These are phyloP conservation scores for Paradendryphiella salina DNA, from an alignment of 2,329 filamentous ascomycete species.

Conservation along the genomic window DNA sequence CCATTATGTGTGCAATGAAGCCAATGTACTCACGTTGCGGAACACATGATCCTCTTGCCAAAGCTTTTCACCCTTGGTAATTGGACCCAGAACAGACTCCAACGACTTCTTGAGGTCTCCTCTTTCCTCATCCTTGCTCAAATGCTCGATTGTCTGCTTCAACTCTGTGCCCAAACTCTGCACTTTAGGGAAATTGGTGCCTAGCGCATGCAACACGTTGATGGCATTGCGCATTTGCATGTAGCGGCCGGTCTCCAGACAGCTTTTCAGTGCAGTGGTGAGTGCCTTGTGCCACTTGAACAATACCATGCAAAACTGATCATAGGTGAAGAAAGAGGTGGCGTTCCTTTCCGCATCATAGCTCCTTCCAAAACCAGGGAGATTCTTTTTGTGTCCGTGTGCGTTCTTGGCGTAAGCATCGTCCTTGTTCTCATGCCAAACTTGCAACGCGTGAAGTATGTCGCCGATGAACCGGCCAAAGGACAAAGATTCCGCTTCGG, in stretches of 20 bases:
- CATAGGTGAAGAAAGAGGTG: slow-evolving; percentile 74
- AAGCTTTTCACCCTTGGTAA: slow-evolving; percentile 67
- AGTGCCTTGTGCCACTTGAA: slow-evolving; percentile 90
- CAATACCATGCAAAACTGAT: slow-evolving; percentile 80
- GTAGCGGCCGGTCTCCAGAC: slow-evolving; percentile 82
- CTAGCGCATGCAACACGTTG: slow-evolving; percentile 78
- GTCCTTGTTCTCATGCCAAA: slow-evolving; percentile 79
- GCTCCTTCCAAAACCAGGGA: slow-evolving; percentile 77
- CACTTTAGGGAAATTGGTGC: slow-evolving; percentile 82
- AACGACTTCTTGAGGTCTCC: slow-evolving; percentile 77
- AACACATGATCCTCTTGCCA: slow-evolving; percentile 79
- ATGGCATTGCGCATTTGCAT: slow-evolving; percentile 98
- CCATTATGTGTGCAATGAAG: not conserved
- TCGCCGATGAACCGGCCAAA: slow-evolving; percentile 89
- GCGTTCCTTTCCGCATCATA: slow-evolving; percentile 73
- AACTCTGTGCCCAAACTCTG: slow-evolving; percentile 80
- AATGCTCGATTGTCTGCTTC: slow-evolving; percentile 66
- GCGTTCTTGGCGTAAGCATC: slow-evolving; percentile 79
- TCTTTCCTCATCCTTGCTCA: slow-evolving; percentile 61
- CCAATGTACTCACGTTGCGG: slow-evolving; percentile 58
- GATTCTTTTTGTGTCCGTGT: slow-evolving; percentile 64
- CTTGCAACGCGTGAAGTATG: slow-evolving; percentile 74
- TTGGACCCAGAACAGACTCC: slow-evolving; percentile 69
- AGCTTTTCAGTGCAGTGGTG: slow-evolving; percentile 76
- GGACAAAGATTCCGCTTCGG: slow-evolving; percentile 87